A percentile compares a stretch with the other conserved stretches of the same genome.
These are phyloP conservation scores for Diaporthe citrichinensis DNA, from an alignment of 2,329 filamentous ascomycete species.

Conservation along the genomic window DNA sequence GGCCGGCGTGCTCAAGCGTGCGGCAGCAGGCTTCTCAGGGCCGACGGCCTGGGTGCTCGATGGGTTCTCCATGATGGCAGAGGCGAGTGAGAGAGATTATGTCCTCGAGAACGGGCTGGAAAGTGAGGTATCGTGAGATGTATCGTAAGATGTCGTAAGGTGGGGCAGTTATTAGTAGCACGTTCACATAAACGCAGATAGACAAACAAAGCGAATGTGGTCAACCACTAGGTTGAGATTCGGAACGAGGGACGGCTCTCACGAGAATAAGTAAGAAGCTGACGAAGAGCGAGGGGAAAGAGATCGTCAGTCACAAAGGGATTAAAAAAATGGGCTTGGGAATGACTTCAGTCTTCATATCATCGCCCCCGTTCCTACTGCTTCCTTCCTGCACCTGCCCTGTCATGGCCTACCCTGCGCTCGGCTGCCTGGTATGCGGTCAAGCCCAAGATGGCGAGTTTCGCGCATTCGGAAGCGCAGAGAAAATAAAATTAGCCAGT, in stretches of 20 bases:
- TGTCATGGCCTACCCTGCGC: slow-evolving; percentile 9
- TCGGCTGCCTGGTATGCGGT: slow-evolving; percentile 7
- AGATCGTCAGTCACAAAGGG: not conserved
- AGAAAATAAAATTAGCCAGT: slow-evolving; percentile 30
- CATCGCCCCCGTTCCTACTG: slow-evolving; percentile 3
- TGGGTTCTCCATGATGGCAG: not conserved
- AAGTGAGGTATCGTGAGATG: not conserved
- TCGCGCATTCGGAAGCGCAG: not conserved
- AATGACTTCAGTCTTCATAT: slow-evolving; percentile 29
- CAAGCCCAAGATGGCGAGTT: too few species aligned
- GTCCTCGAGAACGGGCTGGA: too few species aligned
- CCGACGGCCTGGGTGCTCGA: slow-evolving; percentile 9
- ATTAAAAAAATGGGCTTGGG: not conserved
- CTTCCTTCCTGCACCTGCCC: not conserved
- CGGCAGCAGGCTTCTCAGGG: slow-evolving; percentile 33
- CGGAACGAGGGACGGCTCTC: not conserved
- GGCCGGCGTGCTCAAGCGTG: slow-evolving; percentile 7
- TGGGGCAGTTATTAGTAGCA: not conserved
- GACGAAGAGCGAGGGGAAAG: not conserved
- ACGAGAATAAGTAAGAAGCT: not conserved
- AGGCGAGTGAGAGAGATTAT: not conserved
- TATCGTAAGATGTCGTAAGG: not conserved
- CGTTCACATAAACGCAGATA: not conserved
- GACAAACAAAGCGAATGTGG: slow-evolving; percentile 10
- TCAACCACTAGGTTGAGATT: not conserved